These are phyloP conservation scores for Bauhinia variegata DNA, from an alignment of 306 rosid genomes.

Conservation along the genomic window DNA sequence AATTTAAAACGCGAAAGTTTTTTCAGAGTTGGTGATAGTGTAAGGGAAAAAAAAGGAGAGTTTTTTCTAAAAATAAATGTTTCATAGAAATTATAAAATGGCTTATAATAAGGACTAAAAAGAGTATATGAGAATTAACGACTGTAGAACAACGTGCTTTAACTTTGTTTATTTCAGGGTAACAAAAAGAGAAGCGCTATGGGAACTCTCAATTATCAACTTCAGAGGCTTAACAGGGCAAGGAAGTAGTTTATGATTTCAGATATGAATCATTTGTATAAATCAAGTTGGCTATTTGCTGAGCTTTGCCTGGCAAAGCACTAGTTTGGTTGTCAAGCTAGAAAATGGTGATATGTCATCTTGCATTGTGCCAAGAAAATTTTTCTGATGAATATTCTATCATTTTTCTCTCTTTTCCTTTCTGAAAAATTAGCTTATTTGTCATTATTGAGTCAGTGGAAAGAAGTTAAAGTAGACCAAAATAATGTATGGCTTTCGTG, in stretches of 20 bases:
- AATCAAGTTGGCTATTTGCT: slow-evolving; percentile 27
- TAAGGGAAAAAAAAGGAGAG: too few relatives aligned
- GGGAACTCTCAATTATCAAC: slow-evolving; percentile 89
- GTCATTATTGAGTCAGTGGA: slow-evolving; percentile 14
- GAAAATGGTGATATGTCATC: slow-evolving; percentile 23
- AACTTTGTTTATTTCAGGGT: slow-evolving; percentile 55
- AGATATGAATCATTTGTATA: slow-evolving; percentile 12
- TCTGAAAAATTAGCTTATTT: too few relatives aligned
- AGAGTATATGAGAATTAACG: slow-evolving; percentile 11
- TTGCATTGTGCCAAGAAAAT: slow-evolving; percentile 19
- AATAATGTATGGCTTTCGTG: neutral
- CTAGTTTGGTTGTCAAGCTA: slow-evolving; percentile 31
- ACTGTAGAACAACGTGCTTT: neutral
- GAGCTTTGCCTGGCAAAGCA: slow-evolving; percentile 24
- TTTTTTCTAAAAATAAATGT: too few relatives aligned
- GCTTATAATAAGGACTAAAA: too few relatives aligned
- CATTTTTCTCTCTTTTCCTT: too few relatives aligned
- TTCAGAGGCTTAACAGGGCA: slow-evolving; percentile 90
- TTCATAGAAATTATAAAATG: too few relatives aligned
- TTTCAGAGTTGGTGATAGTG: too few relatives aligned
- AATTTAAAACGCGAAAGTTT: too few relatives aligned
- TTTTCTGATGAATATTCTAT: slow-evolving; percentile 14
- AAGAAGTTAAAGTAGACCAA: slow-evolving; percentile 20
- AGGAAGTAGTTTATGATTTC: slow-evolving; percentile 57
- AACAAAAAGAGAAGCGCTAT: slow-evolving; percentile 61